Base-by-base conservation (phyloP, 768 basidiomycete species). In the Tricholoma flavovirens region DNA sequence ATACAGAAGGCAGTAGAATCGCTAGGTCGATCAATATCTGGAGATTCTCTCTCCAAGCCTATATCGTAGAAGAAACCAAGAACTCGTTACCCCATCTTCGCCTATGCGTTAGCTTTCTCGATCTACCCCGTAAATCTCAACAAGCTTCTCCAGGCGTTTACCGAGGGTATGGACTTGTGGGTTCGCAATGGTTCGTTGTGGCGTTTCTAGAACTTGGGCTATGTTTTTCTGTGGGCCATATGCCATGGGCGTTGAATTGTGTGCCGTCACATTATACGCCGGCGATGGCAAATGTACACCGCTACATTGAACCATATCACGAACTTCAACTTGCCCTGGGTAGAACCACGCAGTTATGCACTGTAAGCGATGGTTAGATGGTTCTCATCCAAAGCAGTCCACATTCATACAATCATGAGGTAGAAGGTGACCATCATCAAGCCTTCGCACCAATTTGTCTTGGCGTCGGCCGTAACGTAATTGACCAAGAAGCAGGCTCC, bases 391-490 rank as follows among this genome's bases (percentile, higher is more conserved):
- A 8, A 30, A 45, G 21, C 11, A 12, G n/a, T 26, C 3, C 45
- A 46, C 26, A 30, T 4, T 65, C 70, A 60, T 53, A 77, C 85
- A 58, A 84, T 83, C 79, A 88, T 85, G 45, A 77, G 40, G 64
- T 88, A 89, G 66, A 87, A 85, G 8, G 78, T 64, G 35, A 88
- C 71, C 77, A 90, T 78, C 30, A 83, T 77, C 38, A 77, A 70
- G 5, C 88, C 86, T 70, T 89, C 87, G 0, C 78, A 81, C 86
- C 87, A 89, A 65, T 89, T 89, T 1, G 88, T 89, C 68, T 88
- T 88, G 7, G 81, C 73, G 64, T 89, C 87, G 0, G 85, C 83
- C 4, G 87, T 88, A 48, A 88, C 83, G 64, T 87, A 87, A 68
- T 88, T 90, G 54, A 89, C 87, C 43, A 90, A 71, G 73, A 90